Base-by-base conservation (phyloP, 331 rosid species). In the Dryas integrifolia region DNA sequence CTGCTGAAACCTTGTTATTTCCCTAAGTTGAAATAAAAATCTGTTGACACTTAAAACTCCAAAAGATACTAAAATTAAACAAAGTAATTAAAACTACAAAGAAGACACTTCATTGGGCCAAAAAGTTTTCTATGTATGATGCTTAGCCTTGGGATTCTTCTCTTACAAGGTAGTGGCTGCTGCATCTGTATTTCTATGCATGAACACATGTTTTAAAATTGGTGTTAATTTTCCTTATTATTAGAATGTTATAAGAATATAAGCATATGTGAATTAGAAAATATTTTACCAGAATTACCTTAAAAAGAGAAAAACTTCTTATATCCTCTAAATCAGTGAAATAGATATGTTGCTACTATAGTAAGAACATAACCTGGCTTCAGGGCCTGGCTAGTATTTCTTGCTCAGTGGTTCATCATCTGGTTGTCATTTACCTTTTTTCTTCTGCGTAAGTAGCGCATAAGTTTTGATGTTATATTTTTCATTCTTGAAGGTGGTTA, bases 401-500 rank as follows among this genome's bases (percentile, higher is more conserved):
- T 50, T 58, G 30, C 26, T 11, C 60, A 15, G 72, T 73, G 24
- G 64, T 82, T 35, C 61, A 51, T 70, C 60, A 63, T 53, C 51
- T 49, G 72, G 67, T 65, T 69, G 15, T 62, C 62, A 62, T 70
- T 67, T 80, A 43, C 44, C 48, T 75, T 45, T 49, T 55, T 69
- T 65, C 39, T 38, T 58, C 49, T 73, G 60, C 69, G 39, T 79
- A 62, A 75, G 62, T 59, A 71, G 69, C 63, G 57, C 51, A 52
- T 60, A 70, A 82, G 61, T 49, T 43, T 61, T 68, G 77, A 80
- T 79, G 30, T 67, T 70, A 65, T 76, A 52, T 64, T 72, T 82
- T 74, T 72, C 51, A 82, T 79, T 77, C 76, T 80, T 88, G 84
- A 83, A 93, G 98, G 97, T 94, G 84, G 97, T 94, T 70, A 94